Evolutionary conservation across 305 asterid genomes (phyloP).

Genomic region (Euphrasia arctica): DNA sequence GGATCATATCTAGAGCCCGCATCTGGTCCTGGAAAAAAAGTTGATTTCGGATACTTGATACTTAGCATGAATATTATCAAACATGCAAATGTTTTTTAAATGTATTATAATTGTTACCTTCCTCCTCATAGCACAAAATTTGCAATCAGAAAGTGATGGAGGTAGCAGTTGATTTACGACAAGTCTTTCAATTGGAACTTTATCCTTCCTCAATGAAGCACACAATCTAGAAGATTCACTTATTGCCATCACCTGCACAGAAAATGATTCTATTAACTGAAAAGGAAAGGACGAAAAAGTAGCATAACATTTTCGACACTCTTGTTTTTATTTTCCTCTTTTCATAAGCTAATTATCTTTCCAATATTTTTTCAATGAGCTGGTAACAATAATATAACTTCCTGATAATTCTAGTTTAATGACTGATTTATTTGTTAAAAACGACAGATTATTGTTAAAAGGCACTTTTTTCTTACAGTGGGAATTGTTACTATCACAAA

Average conservation of each 20-base stretch:
- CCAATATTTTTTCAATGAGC: neutral
- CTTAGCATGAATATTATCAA: neutral
- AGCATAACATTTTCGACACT: neutral
- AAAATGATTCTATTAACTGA: neutral
- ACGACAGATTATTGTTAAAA: neutral
- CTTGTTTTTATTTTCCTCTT: neutral
- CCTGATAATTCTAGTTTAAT: neutral
- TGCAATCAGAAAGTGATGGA: conserved; percentile 72
- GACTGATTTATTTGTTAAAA: conserved; percentile 1
- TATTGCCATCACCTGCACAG: conserved; percentile 74
- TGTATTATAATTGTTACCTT: conserved; percentile 45
- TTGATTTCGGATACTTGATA: neutral
- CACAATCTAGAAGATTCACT: conserved; percentile 78
- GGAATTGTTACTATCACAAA: conserved; percentile 68
- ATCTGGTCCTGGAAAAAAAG: conserved; percentile 54
- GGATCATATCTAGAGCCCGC: conserved; percentile 60
- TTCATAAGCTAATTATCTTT: no score
- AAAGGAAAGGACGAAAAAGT: neutral
- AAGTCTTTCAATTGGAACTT: conserved; percentile 76
- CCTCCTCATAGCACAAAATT: conserved; percentile 70
- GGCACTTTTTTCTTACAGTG: neutral
- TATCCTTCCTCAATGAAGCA: conserved; percentile 67
- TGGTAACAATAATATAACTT: neutral
- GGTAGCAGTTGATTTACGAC: conserved; percentile 72
- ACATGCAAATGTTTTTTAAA: neutral